A percentile compares a stretch with the other conserved stretches of the same genome.
Conservation (phyloP, 148 eudicot species). For the Vaccinium corymbosum region DNA sequence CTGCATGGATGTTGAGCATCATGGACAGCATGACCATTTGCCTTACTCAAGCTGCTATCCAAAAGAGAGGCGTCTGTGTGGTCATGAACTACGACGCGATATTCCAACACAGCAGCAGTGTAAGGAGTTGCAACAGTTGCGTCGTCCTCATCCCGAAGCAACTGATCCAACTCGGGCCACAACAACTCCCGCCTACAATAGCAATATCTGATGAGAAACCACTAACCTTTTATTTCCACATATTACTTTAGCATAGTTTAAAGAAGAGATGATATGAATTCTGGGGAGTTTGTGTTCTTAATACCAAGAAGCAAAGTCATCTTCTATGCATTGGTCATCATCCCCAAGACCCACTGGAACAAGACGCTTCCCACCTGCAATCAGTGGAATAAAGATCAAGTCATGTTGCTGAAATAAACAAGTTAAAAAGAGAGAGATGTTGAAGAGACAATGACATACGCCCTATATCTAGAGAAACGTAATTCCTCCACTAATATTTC, state of each 20-base stretch:
- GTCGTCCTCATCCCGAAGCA: constrained; percentile 67
- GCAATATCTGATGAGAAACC: background rate
- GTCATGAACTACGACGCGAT: constrained; percentile 65
- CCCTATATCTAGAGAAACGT: background rate
- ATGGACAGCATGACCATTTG: constrained; percentile 74
- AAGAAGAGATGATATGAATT: background rate
- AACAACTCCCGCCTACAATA: constrained; percentile 67
- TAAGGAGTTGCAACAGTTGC: constrained; percentile 75
- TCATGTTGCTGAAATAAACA: background rate
- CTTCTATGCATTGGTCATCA: constrained; percentile 97
- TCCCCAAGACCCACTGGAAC: constrained; percentile 92
- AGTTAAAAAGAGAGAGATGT: background rate
- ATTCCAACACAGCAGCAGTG: constrained; percentile 83
- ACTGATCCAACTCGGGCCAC: constrained; percentile 93
- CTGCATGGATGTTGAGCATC: constrained; percentile 97
- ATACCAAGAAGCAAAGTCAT: constrained; percentile 96
- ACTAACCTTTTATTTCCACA: background rate
- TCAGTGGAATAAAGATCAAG: background rate
- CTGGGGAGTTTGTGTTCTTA: background rate
- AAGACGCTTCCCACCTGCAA: constrained; percentile 79
- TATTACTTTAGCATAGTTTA: background rate
- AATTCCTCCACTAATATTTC: background rate
- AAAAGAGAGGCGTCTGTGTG: constrained; percentile 27
- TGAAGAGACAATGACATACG: background rate
- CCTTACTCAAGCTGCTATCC: constrained; percentile 50